Base-by-base conservation (phyloP, 1,284 basidiomycete species). In the Boletellus sp. region DNA sequence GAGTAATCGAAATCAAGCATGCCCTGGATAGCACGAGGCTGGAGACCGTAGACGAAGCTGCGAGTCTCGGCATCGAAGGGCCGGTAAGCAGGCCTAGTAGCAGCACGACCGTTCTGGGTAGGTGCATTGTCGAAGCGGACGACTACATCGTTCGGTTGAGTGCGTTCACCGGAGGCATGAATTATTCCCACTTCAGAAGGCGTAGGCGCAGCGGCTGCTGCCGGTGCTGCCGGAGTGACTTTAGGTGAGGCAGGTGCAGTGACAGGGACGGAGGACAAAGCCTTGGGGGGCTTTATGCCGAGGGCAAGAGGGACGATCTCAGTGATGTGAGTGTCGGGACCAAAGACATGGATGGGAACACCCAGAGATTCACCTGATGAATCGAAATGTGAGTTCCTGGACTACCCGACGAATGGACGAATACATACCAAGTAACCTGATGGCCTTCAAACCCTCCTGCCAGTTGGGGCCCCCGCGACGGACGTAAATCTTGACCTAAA, bases 1-100 rank as follows among this genome's bases (percentile, higher is more conserved):
- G 93, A 93, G 77, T 89, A 99, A 80, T 99, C 96, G 65, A 99
- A 99, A 82, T 99, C 96, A 62, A 99, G 89, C 97, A 99, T 99
- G 67, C 96, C 96, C 75, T 99, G 97, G 73, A 99, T 98, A 43
- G 97, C 97, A 69, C 97, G 93, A 44, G 96, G 96, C 78, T 99
- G 96, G 58, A 99, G 89, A 73, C 96, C 96, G 63, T 94, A 98
- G 56, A 99, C 95, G 71, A 99, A 93, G 50, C 93, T 93, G 56
- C 95, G 92, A 22, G 96, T 99, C 61, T 78, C 80, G 44, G 82
- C 89, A 67, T 98, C 96, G 69, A 99, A 97, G 11, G 94, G 94
- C 46, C 90, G 81, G 79, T 80, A 97, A 62, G 82, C 77, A 11
- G 93, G 92, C 52, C 93, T 85, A 2, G 70, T 52, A 38, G 71